These are phyloP conservation scores for Biscogniauxia sp. DNA, from an alignment of 2,329 filamentous ascomycete species.

Conservation along the genomic window DNA sequence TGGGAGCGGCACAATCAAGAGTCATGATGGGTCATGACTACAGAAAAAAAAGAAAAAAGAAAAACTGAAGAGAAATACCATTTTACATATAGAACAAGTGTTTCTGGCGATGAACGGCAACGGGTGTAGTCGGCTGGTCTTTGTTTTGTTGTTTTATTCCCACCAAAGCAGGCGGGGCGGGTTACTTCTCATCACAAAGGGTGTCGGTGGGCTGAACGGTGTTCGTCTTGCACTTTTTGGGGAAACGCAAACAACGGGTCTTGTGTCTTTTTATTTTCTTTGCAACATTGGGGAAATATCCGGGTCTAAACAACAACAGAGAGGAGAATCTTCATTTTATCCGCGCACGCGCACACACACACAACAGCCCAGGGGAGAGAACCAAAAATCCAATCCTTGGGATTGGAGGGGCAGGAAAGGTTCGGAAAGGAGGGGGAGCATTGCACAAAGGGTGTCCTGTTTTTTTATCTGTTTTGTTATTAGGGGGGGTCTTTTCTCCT, in stretches of 20 bases:
- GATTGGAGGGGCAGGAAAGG: too few species aligned
- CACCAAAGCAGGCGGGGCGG: slow-evolving; percentile 30
- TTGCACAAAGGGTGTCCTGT: too few species aligned
- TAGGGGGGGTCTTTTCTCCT: too few species aligned
- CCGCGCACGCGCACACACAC: too few species aligned
- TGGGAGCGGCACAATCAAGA: slow-evolving; percentile 43
- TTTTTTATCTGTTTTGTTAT: too few species aligned
- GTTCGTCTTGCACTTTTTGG: slow-evolving; percentile 10
- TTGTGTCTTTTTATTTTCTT: too few species aligned
- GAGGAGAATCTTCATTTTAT: not conserved
- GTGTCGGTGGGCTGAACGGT: slow-evolving; percentile 21
- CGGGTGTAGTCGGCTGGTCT: slow-evolving; percentile 28
- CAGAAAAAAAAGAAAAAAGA: slow-evolving; percentile 36
- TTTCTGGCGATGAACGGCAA: slow-evolving; percentile 34
- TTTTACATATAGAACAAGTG: slow-evolving; percentile 50
- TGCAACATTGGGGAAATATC: slow-evolving; percentile 20
- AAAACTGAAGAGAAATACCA: slow-evolving; percentile 32
- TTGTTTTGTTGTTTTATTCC: slow-evolving; percentile 32
- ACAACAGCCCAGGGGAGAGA: too few species aligned
- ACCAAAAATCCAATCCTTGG: too few species aligned
- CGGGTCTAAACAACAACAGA: not conserved
- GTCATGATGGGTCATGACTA: slow-evolving; percentile 51
- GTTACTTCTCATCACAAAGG: slow-evolving; percentile 15
- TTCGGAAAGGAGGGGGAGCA: too few species aligned
- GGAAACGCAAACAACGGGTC: slow-evolving; percentile 15